Evolutionary conservation across 805 yeast genomes (phyloP), one percentile per base, ranked within the genome.

Genomic region (Sugiyamaella qingdaonensis): DNA sequence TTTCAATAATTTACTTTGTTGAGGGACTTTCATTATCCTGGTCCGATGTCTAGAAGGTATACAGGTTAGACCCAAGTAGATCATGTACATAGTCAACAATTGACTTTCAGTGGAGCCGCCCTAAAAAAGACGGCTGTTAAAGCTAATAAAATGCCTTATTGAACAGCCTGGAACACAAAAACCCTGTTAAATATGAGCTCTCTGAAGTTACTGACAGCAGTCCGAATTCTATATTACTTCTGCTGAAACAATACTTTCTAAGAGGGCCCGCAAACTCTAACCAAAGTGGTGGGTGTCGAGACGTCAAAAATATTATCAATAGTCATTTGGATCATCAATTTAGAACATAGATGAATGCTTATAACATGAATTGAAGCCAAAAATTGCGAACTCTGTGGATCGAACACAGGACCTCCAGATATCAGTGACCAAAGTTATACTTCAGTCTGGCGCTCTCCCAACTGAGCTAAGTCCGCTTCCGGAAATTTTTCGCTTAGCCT

Each of bases 351-450:
- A 24, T 24, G 7, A 24, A 4, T 24, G 29, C 29, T 4, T 4
- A 4, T 24, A 24, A 24, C 2, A 21, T 11, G 14, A 51, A n/a
- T n/a, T n/a, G n/a, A n/a, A n/a, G n/a, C n/a, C n/a, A 44, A 36
- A 34, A 24, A 34, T n/a, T 71, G 74, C 73, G 73, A 66, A 59
- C 68, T 68, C 72, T 82, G 88, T 81, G 88, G 88, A 81, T 84
- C 85, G 88, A 84, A 84, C 88, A 81, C 88, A 81, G 85, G 87
- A 83, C 89, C 88, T 84, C 79, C 87, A 83, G 87, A 82, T 82
- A 51, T 19, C 49, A 32, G 43, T 10, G 46, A 51, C 49, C 27
- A 14, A 50, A 18, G 31, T 10, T 43, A 2, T 11, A 52, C 76
- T 73, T 68, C 73, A 79, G 65, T 73, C 79, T 54, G 74, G 71